phyloP scores from a whole-genome alignment of 2,329 filamentous ascomycete genomes.

The Chaetoscypha palmicola region DNA sequence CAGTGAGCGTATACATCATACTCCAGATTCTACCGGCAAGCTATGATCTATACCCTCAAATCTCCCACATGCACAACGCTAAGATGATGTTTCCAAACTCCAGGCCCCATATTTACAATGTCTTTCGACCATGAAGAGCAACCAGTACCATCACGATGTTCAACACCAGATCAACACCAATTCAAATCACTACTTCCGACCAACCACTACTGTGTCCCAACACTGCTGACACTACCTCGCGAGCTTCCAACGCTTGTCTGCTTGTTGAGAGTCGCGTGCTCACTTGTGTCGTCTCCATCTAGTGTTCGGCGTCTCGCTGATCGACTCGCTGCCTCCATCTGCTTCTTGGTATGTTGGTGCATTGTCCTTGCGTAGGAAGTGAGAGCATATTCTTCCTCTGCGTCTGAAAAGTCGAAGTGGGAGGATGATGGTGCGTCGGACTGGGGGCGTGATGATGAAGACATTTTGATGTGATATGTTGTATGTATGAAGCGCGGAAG shows the following conservation, averaged over 20 bases:
- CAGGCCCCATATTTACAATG: too few relatives aligned
- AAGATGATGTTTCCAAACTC: too few relatives aligned
- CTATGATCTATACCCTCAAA: too few relatives aligned
- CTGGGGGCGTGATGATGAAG: not conserved
- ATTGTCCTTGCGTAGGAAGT: constrained; percentile 50
- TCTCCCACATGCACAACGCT: too few relatives aligned
- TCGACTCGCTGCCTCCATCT: constrained; percentile 52
- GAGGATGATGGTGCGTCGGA: not conserved
- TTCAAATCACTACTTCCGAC: too few relatives aligned
- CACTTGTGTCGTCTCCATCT: constrained; percentile 8
- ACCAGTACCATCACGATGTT: too few relatives aligned
- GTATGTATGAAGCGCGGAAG: too few relatives aligned
- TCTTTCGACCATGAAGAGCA: too few relatives aligned
- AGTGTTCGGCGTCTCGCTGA: constrained; percentile 32
- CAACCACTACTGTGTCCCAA: not conserved
- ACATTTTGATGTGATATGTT: not conserved
- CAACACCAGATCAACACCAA: too few relatives aligned
- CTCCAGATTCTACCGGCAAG: too few relatives aligned
- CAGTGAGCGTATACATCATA: too few relatives aligned
- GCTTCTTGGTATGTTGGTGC: constrained; percentile 58
- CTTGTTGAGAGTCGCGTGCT: constrained; percentile 10
- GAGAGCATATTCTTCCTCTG: constrained; percentile 12
- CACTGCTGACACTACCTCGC: not conserved
- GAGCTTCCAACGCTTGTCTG: constrained; percentile 7
- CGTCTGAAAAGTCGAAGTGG: not conserved